Evolutionary conservation across 768 basidiomycete species (phyloP), one percentile per base, ranked within the genome.

Genomic region (Xerocomellus chrysenteron): DNA sequence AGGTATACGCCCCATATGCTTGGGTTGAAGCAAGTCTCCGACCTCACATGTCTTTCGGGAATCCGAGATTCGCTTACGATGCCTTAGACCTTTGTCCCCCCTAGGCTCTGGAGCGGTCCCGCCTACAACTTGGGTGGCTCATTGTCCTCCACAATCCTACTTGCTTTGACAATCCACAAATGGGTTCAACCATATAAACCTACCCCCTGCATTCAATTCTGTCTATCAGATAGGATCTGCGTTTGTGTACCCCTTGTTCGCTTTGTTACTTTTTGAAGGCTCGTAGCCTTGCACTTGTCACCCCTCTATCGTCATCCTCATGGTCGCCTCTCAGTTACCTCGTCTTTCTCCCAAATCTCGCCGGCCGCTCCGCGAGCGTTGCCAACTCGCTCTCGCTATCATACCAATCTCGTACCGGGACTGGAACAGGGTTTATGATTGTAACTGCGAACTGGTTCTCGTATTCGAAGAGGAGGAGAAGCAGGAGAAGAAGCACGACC

Each of bases 331-430:
- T 12, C 30, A 19, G 32, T 8, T 9, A 19, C 21, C 43, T 19
- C 1, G 4, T 7, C 10, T 7, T 40, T 14, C 39, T 45, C 28
- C 19, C 8, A 10, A 33, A 24, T 8, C 32, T 49, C 43, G 37
- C 46, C 49, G 13, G 37, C 36, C 54, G 7, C 59, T 67, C n/a
- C 35, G 46, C 28, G 52, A 67, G 36, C 57, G 57, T 12, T 8
- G 59, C 33, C 42, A n/a, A 51, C 36, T 48, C 14, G 0, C 14
- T 11, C 58, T 66, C 37, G 7, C 45, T 8, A 56, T 64, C 13
- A 28, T 17, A 41, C 52, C 68, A 2, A 44, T 53, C 30, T 58
- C 59, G 16, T 59, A 54, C 37, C 44, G 47, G 19, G 24, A 56
- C 0, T 50, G 50, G 53, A 54, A 58, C 17, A 50, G 0, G 12